Percentiles rank a stretch among this genome's conserved stretches.
phyloP scores from a whole-genome alignment of 805 yeast species.

The Barnettozyma siamensis region DNA sequence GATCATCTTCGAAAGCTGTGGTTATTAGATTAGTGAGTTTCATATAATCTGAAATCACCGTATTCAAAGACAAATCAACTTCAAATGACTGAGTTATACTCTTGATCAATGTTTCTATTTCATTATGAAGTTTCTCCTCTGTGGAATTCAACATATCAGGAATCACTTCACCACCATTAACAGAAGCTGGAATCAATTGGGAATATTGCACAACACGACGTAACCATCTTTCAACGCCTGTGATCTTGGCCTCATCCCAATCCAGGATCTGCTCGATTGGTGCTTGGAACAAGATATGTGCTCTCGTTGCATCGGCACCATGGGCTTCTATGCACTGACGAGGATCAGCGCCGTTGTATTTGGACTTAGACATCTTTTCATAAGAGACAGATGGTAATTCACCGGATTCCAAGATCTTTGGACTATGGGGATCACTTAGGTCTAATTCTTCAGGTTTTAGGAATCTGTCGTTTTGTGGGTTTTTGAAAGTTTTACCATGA shows the following conservation, averaged over 20 bases:
- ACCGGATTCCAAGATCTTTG: conserved; percentile 46
- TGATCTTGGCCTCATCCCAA: conserved; percentile 88
- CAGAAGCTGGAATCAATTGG: conserved; percentile 12
- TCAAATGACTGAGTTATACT: conserved; percentile 57
- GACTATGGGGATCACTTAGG: conserved; percentile 32
- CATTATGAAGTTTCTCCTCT: conserved; percentile 57
- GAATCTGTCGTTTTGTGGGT: conserved; percentile 69
- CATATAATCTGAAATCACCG: conserved; percentile 87
- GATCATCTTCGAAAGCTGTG: conserved; percentile 31
- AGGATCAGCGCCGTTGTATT: conserved; percentile 93
- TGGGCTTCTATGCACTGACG: conserved; percentile 61
- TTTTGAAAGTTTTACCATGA: conserved; percentile 77
- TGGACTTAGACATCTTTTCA: conserved; percentile 97
- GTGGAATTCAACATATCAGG: conserved; percentile 24
- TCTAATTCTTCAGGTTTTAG: conserved; percentile 75
- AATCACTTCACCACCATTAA: background rate
- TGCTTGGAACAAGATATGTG: conserved; percentile 88
- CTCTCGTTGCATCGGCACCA: conserved; percentile 94
- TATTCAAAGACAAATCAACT: conserved; percentile 61
- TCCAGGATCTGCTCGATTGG: conserved; percentile 75
- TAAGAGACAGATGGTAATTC: conserved; percentile 47
- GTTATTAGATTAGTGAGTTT: conserved; percentile 57
- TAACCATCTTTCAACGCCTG: conserved; percentile 87
- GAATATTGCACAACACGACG: conserved; percentile 40
- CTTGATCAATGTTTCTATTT: conserved; percentile 39